These are phyloP conservation scores for Phytophthora pisi DNA, from an alignment of 352 stramenopile species.

Conservation along the genomic window DNA sequence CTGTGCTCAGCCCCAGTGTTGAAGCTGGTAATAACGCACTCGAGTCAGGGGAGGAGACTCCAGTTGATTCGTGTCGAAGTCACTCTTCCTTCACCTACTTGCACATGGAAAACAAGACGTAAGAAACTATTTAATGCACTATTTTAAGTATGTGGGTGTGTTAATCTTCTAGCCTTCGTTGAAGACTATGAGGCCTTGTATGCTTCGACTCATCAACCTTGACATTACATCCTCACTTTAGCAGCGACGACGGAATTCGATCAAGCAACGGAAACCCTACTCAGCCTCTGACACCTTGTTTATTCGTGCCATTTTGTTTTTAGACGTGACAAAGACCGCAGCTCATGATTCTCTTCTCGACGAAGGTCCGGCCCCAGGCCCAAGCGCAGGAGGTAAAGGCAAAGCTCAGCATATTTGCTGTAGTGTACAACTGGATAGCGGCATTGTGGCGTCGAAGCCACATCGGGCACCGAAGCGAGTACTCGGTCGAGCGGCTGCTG, in stretches of 20 bases:
- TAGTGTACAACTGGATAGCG: background rate
- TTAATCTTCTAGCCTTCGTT: background rate
- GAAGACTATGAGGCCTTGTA: too few species aligned
- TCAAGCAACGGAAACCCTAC: too few species aligned
- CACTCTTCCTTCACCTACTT: background rate
- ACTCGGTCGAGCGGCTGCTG: background rate
- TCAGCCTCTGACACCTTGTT: background rate
- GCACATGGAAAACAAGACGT: background rate
- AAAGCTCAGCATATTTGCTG: background rate
- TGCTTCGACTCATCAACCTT: too few species aligned
- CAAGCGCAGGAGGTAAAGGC: background rate
- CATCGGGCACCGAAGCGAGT: background rate
- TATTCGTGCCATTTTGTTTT: background rate
- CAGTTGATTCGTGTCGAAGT: background rate
- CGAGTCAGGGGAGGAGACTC: background rate
- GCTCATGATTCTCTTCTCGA: background rate
- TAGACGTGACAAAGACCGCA: background rate
- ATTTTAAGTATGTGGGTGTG: background rate
- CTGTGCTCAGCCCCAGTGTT: conserved; percentile 15
- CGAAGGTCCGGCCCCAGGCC: background rate
- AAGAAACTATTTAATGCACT: background rate
- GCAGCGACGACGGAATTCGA: too few species aligned
- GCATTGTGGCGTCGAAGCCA: background rate
- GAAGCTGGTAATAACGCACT: background rate
- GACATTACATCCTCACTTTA: too few species aligned